Conservation (phyloP, 306 rosid genomes). For the Trichosanthes cucumerina region DNA sequence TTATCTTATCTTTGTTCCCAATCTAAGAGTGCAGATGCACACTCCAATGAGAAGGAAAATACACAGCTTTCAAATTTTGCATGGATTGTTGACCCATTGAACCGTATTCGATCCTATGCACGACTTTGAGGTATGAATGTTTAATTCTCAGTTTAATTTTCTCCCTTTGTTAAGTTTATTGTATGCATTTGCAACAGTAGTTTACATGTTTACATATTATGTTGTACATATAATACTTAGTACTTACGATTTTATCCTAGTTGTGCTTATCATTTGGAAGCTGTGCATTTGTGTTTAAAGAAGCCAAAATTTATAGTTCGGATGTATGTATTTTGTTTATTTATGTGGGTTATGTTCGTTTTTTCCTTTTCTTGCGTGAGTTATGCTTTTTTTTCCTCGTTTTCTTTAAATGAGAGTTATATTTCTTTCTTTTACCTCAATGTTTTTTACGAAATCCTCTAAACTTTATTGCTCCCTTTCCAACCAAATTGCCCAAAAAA, state of each 20-base stretch:
- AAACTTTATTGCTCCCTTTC: neutral
- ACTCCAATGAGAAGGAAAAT: constrained; percentile 20
- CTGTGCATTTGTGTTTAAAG: neutral
- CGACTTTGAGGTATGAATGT: constrained; percentile 38
- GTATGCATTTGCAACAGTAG: neutral
- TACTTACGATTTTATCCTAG: neutral
- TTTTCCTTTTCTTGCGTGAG: neutral
- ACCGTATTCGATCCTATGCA: constrained; percentile 32
- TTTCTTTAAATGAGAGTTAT: neutral
- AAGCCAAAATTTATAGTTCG: neutral
- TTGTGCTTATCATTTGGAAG: neutral
- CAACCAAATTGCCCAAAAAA: neutral
- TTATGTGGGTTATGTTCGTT: neutral
- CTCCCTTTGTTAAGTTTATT: neutral
- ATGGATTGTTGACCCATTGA: constrained; percentile 21
- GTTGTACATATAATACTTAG: neutral
- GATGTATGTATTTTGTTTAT: neutral
- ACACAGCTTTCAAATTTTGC: constrained; percentile 15
- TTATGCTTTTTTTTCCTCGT: neutral
- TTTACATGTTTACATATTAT: neutral
- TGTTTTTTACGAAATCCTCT: neutral
- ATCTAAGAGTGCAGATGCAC: constrained; percentile 23
- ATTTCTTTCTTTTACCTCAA: neutral
- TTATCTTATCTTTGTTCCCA: constrained; percentile 68
- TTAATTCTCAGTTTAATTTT: neutral